These are phyloP conservation scores for Orbilia javanica DNA, from an alignment of 2,329 filamentous ascomycete species.

Conservation along the genomic window DNA sequence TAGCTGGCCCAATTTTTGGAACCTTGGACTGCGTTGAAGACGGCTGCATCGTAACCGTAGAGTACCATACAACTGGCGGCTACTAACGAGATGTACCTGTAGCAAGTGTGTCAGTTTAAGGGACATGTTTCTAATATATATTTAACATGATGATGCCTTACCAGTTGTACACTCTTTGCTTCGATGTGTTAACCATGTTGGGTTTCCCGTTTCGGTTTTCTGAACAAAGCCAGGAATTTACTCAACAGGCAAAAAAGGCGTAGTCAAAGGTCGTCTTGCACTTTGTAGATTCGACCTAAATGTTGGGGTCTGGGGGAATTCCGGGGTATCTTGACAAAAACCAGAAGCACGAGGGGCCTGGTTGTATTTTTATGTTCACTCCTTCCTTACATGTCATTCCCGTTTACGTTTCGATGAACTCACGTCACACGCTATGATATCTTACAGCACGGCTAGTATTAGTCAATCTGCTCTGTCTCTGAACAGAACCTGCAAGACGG, in stretches of 20 bases:
- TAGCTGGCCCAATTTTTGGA: constrained; percentile 75
- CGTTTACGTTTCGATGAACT: neutral
- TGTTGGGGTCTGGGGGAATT: neutral
- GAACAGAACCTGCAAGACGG: constrained; percentile 18
- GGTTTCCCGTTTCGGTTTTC: neutral
- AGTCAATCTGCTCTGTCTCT: neutral
- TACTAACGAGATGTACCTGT: constrained; percentile 76
- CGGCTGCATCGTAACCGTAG: constrained; percentile 80
- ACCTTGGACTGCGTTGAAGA: constrained; percentile 79
- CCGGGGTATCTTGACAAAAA: neutral
- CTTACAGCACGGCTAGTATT: neutral
- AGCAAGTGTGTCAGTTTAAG: constrained; percentile 22
- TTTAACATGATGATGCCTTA: constrained; percentile 59
- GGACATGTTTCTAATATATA: neutral
- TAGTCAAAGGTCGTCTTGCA: neutral
- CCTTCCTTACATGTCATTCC: neutral
- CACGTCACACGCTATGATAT: neutral
- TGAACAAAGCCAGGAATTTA: neutral
- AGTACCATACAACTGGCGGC: constrained; percentile 81
- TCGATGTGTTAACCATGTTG: constrained; percentile 65
- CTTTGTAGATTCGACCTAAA: neutral
- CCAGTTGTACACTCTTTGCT: constrained; percentile 68
- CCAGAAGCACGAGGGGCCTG: neutral
- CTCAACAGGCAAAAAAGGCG: neutral
- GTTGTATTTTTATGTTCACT: constrained; percentile 6